phyloP scores from a whole-genome alignment of 2,329 filamentous ascomycete genomes.

The Rutstroemia sydowiana region DNA sequence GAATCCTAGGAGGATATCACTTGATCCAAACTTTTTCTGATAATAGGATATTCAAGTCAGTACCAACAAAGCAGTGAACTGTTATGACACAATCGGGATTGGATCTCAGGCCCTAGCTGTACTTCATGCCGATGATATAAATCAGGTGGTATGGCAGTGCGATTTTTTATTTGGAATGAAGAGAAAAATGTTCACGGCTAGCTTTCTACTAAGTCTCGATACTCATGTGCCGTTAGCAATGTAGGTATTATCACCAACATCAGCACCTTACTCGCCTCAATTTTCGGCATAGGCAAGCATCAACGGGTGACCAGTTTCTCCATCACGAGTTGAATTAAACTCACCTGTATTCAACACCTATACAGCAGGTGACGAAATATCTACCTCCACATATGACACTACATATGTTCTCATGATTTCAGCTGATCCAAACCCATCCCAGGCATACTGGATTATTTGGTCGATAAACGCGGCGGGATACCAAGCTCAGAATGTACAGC shows the following conservation, averaged over 20 bases:
- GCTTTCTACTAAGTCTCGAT: conserved; percentile 40
- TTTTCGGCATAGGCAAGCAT: too few species aligned
- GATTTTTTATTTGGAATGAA: conserved; percentile 47
- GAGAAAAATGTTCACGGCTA: conserved; percentile 48
- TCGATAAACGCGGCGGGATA: conserved; percentile 38
- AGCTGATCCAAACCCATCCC: conserved; percentile 41
- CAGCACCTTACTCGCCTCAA: too few species aligned
- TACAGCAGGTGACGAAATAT: conserved; percentile 42
- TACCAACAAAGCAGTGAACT: conserved; percentile 42
- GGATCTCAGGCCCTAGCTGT: conserved; percentile 39
- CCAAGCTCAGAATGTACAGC: conserved; percentile 35
- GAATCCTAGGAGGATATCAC: conserved; percentile 7
- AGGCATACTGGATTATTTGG: conserved; percentile 49
- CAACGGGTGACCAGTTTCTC: conserved; percentile 33
- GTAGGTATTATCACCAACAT: conserved; percentile 45
- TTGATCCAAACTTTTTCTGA: conserved; percentile 1
- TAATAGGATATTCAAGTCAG: conserved; percentile 43
- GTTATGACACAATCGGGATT: conserved; percentile 41
- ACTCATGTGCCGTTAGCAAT: conserved; percentile 35
- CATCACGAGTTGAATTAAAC: conserved; percentile 41
- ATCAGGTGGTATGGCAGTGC: conserved; percentile 50
- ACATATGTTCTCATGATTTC: conserved; percentile 38
- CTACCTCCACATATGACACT: conserved; percentile 21
- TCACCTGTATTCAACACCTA: conserved; percentile 54
- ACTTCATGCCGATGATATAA: conserved; percentile 34